Base-by-base conservation (phyloP, 805 yeast genomes). In the Candida insectalens region DNA sequence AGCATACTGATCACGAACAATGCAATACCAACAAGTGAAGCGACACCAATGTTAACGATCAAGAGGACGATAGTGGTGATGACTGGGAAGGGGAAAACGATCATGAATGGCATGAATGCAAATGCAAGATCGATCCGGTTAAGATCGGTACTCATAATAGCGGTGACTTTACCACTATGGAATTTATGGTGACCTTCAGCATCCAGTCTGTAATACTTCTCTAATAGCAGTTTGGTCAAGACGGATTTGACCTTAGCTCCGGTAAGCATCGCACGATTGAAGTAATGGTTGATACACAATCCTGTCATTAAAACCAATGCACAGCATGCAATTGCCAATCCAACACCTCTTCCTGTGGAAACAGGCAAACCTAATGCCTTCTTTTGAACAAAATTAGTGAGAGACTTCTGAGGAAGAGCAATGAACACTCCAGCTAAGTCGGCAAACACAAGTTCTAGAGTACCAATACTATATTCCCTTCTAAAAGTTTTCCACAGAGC, bases 71-170 rank as follows among this genome's bases (percentile, higher is more conserved):
- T 60, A 35, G 77, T 69, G 38, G 81, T 71, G 5, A 65, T 63
- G 33, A 83, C 58, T 1, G 83, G 68, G 5, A 79, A 60, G 0
- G 84, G 82, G 51, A 78, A 77, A 1, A 74, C 61, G 41, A 78
- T 53, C 22, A 77, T 47, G 45, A 80, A 74, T 12, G 83, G 83
- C 46, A 78, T 74, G 39, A 76, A 77, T 2, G 75, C 77, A 25
- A 77, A 50, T 6, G 87, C 83, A 42, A 82, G 67, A 53, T 83
- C 95, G 21, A 85, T 65, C 52, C 95, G 72, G 21, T 84, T 68
- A 28, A 85, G 60, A 53, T 87, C 96, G 0, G 94, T 75, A 36
- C 88, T 82, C 59, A 85, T 74, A 50, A 85, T 58, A 9, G 85
- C 75, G 25, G 89, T 83, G 36, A 87, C 67, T 40, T 74, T 77